Base-by-base conservation (phyloP, 495 filamentous ascomycete species). In the Venustampulla echinocandica region DNA sequence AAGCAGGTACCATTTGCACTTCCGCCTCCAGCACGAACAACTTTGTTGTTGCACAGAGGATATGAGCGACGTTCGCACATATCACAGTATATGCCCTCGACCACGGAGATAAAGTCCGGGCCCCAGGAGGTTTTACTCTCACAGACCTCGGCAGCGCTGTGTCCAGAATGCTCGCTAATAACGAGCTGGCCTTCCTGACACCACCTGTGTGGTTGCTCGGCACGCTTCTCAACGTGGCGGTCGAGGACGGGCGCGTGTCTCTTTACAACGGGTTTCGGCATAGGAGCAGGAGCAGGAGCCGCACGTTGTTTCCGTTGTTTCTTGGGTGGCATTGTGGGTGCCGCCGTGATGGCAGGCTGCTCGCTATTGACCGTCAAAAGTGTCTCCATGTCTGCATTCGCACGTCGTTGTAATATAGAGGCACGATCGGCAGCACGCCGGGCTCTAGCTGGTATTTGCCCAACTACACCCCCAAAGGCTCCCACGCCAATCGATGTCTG, bases 21-120 rank as follows among this genome's bases (percentile, higher is more conserved):
- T n/a, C n/a, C n/a, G n/a, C n/a, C n/a, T n/a, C n/a, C n/a, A n/a
- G n/a, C n/a, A n/a, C n/a, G n/a, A n/a, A n/a, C n/a, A n/a, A n/a
- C n/a, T n/a, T n/a, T n/a, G n/a, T n/a, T n/a, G n/a, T n/a, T n/a
- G n/a, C n/a, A n/a, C n/a, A n/a, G n/a, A n/a, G n/a, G n/a, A n/a
- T n/a, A n/a, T n/a, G n/a, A n/a, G n/a, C n/a, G n/a, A n/a, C n/a
- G n/a, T n/a, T 40, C 41, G 22, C 41, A 40, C 47, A 50, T 50
- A 34, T 50, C 38, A 25, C 47, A 50, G 21, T 45, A 50, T 3
- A 50, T 10, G 6, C 47, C 47, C 41, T 50, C 47, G 14, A 18
- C 25, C 2, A 45, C 32, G 4, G 47, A 50, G 21, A 50, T 42
- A 33, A 50, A 50, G 18, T 50, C 47, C 15, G 47, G 47, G 11